Percentiles rank a stretch among this genome's conserved stretches.
Evolutionary conservation across 257 asterid genomes (phyloP).

Genomic region (Solanum rostratum): DNA sequence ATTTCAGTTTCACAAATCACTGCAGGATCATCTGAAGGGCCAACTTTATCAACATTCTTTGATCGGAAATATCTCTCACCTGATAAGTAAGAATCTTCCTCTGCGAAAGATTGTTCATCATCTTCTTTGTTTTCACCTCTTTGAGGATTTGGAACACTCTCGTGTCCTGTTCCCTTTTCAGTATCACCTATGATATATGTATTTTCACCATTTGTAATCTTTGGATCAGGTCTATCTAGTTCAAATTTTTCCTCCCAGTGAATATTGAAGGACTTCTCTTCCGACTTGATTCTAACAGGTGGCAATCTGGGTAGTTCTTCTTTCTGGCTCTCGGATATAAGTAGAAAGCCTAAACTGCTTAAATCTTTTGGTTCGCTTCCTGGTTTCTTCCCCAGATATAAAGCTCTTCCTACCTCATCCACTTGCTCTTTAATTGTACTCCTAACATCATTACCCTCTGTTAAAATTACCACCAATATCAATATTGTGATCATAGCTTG

Average conservation of each 20-base stretch:
- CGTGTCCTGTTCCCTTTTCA: constrained; percentile 8
- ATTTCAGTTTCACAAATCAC: constrained; percentile 2
- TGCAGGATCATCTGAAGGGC: constrained; percentile 6
- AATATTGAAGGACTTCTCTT: too few species aligned
- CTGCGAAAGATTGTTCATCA: constrained; percentile 15
- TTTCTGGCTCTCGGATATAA: too few species aligned
- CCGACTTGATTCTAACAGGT: too few species aligned
- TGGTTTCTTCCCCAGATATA: too few species aligned
- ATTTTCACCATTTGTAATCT: background rate
- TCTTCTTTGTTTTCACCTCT: constrained; percentile 8
- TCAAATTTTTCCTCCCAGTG: constrained; percentile 14
- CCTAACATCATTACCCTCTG: background rate
- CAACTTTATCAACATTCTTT: background rate
- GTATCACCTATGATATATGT: constrained; percentile 5
- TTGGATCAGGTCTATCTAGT: constrained; percentile 6
- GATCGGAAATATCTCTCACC: constrained; percentile 7
- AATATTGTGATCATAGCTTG: too few species aligned
- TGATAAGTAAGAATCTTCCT: too few species aligned
- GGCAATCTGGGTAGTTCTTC: too few species aligned
- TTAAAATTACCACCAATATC: background rate
- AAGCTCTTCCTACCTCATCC: constrained; percentile 16
- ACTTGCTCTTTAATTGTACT: constrained; percentile 3
- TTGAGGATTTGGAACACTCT: constrained; percentile 12
- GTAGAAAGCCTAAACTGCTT: too few species aligned
- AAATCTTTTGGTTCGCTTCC: too few species aligned